phyloP scores from a whole-genome alignment of 306 rosid genomes.

The Delonix regia region DNA sequence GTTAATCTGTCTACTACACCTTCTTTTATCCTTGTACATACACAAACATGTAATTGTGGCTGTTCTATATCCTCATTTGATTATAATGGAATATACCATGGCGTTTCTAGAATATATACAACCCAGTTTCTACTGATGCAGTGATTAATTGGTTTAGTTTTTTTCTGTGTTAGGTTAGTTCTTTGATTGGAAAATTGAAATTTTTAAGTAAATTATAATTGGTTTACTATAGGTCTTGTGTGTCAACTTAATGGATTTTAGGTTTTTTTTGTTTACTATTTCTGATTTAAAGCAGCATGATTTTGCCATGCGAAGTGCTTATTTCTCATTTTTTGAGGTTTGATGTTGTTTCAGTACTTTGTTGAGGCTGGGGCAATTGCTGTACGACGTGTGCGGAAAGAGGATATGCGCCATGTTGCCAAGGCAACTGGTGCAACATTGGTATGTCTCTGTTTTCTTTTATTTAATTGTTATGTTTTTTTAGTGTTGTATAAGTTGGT shows the following conservation, averaged over 20 bases:
- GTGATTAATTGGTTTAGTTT: neutral
- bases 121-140: neutral
- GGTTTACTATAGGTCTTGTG: neutral
- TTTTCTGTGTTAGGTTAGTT: neutral
- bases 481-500: constrained; percentile 5
- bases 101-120: neutral
- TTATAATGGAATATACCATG: neutral
- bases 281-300: constrained; percentile 10
- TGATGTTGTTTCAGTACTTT: constrained; percentile 70
- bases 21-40: neutral
- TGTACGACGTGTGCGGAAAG: constrained; percentile 90
- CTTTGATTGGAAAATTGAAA: neutral
- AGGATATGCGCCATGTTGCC: constrained; percentile 99
- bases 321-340: constrained; percentile 12
- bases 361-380: constrained; percentile 99
- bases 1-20: neutral
- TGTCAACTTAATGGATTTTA: neutral
- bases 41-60: neutral
- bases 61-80: neutral
- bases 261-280: neutral
- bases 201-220: neutral
- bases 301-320: neutral
- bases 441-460: constrained; percentile 52
- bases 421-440: constrained; percentile 97
- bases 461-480: constrained; percentile 12